These are phyloP conservation scores for Zygoascus biomembranicola DNA, from an alignment of 805 yeast genomes.

Conservation along the genomic window DNA sequence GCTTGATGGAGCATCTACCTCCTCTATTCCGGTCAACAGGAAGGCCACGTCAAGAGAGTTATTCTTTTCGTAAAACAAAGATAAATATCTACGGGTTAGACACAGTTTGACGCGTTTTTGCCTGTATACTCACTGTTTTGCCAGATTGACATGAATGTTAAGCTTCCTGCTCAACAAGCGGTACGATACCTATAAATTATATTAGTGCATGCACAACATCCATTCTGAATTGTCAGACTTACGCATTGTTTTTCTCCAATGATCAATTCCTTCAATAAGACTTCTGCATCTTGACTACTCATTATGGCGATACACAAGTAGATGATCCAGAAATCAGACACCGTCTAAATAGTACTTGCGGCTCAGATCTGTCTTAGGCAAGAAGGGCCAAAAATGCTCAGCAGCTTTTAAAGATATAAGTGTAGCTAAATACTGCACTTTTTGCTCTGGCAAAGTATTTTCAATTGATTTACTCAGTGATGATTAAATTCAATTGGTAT, in stretches of 20 bases:
- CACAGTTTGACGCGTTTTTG: not conserved
- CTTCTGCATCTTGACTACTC: not conserved
- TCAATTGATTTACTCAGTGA: too few relatives aligned
- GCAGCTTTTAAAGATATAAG: too few relatives aligned
- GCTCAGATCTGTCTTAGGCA: too few relatives aligned
- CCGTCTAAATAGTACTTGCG: too few relatives aligned
- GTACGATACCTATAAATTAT: slow-evolving; percentile 5
- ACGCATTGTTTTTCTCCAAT: slow-evolving; percentile 3
- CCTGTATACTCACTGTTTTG: slow-evolving; percentile 12
- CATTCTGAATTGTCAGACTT: not conserved
- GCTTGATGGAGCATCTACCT: not conserved
- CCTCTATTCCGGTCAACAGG: slow-evolving; percentile 8
- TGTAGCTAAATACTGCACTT: too few relatives aligned
- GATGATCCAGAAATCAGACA: too few relatives aligned
- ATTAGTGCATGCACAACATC: not conserved
- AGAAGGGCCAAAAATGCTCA: too few relatives aligned
- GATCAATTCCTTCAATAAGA: not conserved
- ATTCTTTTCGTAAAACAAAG: slow-evolving; percentile 11
- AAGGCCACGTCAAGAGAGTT: slow-evolving; percentile 11
- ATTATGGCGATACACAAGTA: not conserved
- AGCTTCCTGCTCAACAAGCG: slow-evolving; percentile 14
- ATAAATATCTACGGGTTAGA: slow-evolving; percentile 6
- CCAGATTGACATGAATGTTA: slow-evolving; percentile 13
- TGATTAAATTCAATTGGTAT: too few relatives aligned
- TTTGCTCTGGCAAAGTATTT: too few relatives aligned